Evolutionary conservation across 345 rosid species (phyloP).

Genomic region (Hibiscus trionum): DNA sequence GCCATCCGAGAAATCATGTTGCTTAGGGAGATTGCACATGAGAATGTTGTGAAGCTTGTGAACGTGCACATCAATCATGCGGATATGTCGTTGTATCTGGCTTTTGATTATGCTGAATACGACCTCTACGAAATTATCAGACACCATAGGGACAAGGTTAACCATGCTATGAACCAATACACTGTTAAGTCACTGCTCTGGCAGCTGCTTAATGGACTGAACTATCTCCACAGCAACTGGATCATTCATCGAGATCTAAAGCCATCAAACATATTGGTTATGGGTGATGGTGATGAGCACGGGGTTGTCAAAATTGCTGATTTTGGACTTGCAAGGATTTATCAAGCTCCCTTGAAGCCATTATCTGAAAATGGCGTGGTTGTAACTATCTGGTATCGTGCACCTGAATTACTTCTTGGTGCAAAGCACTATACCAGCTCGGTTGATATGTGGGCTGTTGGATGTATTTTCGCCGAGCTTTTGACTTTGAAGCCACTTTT

Average conservation of each 20-base stretch:
- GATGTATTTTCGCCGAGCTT: constrained; percentile 95
- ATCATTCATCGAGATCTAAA: constrained; percentile 94
- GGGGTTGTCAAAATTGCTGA: constrained; percentile 93
- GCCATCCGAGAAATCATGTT: constrained; percentile 98
- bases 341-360: constrained; percentile 86
- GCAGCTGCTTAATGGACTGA: constrained; percentile 96
- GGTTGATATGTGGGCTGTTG: constrained; percentile 98
- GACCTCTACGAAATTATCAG: constrained; percentile 92
- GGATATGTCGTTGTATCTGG: constrained; percentile 93
- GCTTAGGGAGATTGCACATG: constrained; percentile 87
- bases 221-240: constrained; percentile 96
- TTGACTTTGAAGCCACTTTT: constrained; percentile 92
- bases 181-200: constrained; percentile 90
- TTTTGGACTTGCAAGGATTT: constrained; percentile 92
- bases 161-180: constrained; percentile 55
- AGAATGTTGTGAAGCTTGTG: constrained; percentile 94
- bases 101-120: constrained; percentile 89
- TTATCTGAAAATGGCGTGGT: constrained; percentile 88
- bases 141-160: constrained; percentile 83
- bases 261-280: constrained; percentile 96
- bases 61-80: constrained; percentile 91
- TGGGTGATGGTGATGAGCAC: constrained; percentile 95
- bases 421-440: constrained; percentile 96
- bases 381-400: constrained; percentile 98
- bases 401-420: constrained; percentile 95